Conservation (phyloP, 371 early-diverging fungal species). For the Haplosporangium sp. region DNA sequence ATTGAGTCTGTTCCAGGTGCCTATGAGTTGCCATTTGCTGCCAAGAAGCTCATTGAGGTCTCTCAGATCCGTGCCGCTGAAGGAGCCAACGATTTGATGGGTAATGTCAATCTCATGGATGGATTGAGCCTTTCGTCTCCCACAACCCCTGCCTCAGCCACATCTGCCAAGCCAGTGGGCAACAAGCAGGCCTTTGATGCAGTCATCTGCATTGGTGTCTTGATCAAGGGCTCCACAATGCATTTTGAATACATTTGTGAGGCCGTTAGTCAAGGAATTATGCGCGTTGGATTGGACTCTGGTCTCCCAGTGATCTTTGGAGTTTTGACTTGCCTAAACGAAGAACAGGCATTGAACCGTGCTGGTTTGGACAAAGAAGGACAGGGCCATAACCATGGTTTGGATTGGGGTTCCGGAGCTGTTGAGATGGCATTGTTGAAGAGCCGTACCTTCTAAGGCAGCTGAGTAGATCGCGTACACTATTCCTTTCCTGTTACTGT, state of each 20-base stretch:
- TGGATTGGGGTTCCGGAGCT: slow-evolving; percentile 97
- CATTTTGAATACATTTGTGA: slow-evolving; percentile 98
- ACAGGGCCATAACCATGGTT: slow-evolving; percentile 75
- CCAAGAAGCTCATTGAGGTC: slow-evolving; percentile 78
- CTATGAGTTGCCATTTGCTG: slow-evolving; percentile 95
- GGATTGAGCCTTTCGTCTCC: slow-evolving; percentile 45
- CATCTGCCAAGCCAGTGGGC: slow-evolving; percentile 8
- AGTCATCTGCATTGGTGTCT: slow-evolving; percentile 93
- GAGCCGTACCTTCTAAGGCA: slow-evolving; percentile 60
- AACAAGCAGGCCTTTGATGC: slow-evolving; percentile 81
- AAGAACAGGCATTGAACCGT: slow-evolving; percentile 89
- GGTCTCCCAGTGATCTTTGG: slow-evolving; percentile 95
- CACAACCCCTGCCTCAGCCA: slow-evolving; percentile 22
- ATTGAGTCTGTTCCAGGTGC: slow-evolving; percentile 90
- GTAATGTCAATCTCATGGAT: slow-evolving; percentile 59
- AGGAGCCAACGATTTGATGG: slow-evolving; percentile 67
- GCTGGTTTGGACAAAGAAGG: slow-evolving; percentile 30
- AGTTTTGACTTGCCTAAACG: slow-evolving; percentile 93
- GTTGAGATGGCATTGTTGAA: slow-evolving; percentile 90
- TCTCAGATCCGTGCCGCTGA: slow-evolving; percentile 70
- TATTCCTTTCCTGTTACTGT: background rate
- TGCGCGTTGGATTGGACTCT: slow-evolving; percentile 92
- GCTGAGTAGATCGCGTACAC: background rate
- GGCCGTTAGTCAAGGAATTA: slow-evolving; percentile 89
- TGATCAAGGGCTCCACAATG: slow-evolving; percentile 97